A percentile compares a stretch with the other conserved stretches of the same genome.
phyloP scores from a whole-genome alignment of 805 yeast species.

The Kuraishia hungarica region DNA sequence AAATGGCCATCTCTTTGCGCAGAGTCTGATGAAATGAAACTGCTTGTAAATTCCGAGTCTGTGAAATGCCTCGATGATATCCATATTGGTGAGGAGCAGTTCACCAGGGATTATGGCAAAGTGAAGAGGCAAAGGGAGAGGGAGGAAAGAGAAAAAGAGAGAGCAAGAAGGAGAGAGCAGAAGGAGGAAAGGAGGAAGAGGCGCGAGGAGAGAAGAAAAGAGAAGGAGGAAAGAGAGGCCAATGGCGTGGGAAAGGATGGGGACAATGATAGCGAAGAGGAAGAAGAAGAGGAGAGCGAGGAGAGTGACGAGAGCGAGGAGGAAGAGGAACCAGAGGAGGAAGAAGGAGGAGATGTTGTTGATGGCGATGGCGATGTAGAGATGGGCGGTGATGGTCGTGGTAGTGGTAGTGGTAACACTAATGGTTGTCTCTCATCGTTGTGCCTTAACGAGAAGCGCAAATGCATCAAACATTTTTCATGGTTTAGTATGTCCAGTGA shows the following conservation, averaged over 20 bases:
- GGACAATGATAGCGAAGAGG: not conserved
- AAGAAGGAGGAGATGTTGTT: constrained; percentile 1
- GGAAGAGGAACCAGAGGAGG: constrained; percentile 6
- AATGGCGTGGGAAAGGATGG: not conserved
- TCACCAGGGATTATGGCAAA: not conserved
- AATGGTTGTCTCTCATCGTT: constrained; percentile 13
- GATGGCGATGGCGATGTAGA: constrained; percentile 9
- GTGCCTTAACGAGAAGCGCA: constrained; percentile 46
- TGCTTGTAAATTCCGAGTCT: constrained; percentile 4
- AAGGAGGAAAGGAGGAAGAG: not conserved
- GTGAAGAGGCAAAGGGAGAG: not conserved
- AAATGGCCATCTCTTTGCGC: constrained; percentile 14
- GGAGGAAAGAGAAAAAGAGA: not conserved
- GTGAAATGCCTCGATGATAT: constrained; percentile 4
- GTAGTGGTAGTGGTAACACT: not conserved
- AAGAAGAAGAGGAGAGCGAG: not conserved
- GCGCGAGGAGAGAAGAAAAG: not conserved
- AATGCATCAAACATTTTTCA: constrained; percentile 41
- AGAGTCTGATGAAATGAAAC: constrained; percentile 7
- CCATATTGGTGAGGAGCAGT: not conserved
- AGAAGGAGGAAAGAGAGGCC: not conserved
- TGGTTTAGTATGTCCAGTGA: constrained; percentile 24
- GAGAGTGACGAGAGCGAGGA: not conserved
- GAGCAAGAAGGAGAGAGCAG: not conserved
- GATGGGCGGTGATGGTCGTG: not conserved